These are phyloP conservation scores for Garcia nutans DNA, from an alignment of 345 rosid species.

Conservation along the genomic window DNA sequence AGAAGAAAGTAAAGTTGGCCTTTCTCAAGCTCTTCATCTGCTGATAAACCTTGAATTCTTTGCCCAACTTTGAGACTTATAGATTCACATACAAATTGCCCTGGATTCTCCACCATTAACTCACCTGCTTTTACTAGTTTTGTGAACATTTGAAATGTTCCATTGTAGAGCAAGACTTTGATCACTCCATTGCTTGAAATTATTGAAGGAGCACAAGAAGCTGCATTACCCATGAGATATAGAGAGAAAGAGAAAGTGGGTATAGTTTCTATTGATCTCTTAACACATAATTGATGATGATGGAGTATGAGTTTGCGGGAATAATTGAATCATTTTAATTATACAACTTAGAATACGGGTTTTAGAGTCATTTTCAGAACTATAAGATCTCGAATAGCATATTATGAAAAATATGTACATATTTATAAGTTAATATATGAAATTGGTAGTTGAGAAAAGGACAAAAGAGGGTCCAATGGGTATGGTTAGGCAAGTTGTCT, in stretches of 20 bases:
- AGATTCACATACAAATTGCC: conserved; percentile 46
- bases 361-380: too few species aligned
- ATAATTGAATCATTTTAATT: neutral
- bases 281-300: too few species aligned
- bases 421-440: neutral
- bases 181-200: conserved; percentile 21
- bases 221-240: conserved; percentile 47
- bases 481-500: conserved; percentile 10
- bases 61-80: conserved; percentile 35
- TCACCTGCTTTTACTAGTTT: conserved; percentile 45
- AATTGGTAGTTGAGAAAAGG: conserved; percentile 15
- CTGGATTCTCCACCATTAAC: conserved; percentile 49
- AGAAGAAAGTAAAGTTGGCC: conserved; percentile 50
- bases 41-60: conserved; percentile 40
- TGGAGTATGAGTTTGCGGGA: neutral
- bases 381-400: too few species aligned
- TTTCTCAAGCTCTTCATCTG: conserved; percentile 44
- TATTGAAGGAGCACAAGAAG: conserved; percentile 50
- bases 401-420: too few species aligned
- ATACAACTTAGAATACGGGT: too few species aligned
- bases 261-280: too few species aligned
- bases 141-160: conserved; percentile 36
- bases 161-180: conserved; percentile 37
- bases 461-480: conserved; percentile 11
- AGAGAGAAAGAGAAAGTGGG: neutral